phyloP scores from a whole-genome alignment of 805 yeast species.

The Cyberlindnera sargentensis region DNA sequence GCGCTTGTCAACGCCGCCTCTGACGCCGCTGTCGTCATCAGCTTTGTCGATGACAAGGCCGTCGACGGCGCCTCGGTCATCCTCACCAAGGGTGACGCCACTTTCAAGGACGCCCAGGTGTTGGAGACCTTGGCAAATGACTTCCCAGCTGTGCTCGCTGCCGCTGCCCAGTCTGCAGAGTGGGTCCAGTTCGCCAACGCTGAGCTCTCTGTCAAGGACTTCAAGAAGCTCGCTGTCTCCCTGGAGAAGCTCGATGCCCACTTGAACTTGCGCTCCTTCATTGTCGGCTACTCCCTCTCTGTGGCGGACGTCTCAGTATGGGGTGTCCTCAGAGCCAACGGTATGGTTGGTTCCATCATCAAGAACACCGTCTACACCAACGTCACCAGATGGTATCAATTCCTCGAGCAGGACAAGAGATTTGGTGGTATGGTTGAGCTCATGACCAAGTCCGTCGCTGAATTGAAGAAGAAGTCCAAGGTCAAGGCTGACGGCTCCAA shows the following conservation, averaged over 20 bases:
- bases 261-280: slow-evolving; percentile 77
- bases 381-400: slow-evolving; percentile 89
- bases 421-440: slow-evolving; percentile 67
- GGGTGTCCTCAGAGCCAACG: slow-evolving; percentile 92
- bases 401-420: slow-evolving; percentile 56
- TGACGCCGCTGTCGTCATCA: slow-evolving; percentile 47
- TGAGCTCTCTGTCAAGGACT: slow-evolving; percentile 74
- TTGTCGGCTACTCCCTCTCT: slow-evolving; percentile 60
- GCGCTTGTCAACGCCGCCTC: slow-evolving; percentile 55
- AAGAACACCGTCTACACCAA: slow-evolving; percentile 80
- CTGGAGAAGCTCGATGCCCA: slow-evolving; percentile 78
- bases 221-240: slow-evolving; percentile 72
- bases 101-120: slow-evolving; percentile 35
- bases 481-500: slow-evolving; percentile 40
- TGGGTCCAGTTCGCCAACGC: slow-evolving; percentile 67
- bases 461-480: slow-evolving; percentile 64
- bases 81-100: slow-evolving; percentile 36
- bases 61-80: slow-evolving; percentile 43
- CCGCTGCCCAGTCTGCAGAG: slow-evolving; percentile 34
- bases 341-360: slow-evolving; percentile 85
- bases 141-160: slow-evolving; percentile 39
- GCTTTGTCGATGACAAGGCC: slow-evolving; percentile 67
- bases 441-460: slow-evolving; percentile 62
- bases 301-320: slow-evolving; percentile 83
- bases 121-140: slow-evolving; percentile 43